Evolutionary conservation across 2,329 filamentous ascomycete genomes (phyloP), one percentile per base, ranked within the genome.

Genomic region (Shiraia bambusicola): DNA sequence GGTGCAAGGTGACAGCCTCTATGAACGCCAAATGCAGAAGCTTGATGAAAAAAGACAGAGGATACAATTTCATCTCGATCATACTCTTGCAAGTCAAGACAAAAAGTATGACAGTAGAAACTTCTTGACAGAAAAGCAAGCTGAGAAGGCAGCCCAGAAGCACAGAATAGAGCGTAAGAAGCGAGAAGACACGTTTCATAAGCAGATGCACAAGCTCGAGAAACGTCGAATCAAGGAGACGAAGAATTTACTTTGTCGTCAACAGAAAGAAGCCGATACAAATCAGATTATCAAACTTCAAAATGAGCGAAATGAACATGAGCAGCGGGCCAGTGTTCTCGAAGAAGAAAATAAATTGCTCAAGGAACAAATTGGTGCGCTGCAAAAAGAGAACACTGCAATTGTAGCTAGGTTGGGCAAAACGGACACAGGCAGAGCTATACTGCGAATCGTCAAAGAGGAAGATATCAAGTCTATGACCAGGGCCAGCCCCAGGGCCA

Each of bases 161-260:
- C 81, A 87, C 62, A 77, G 81, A 32, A 74, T 72, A 34, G 82
- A 86, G 50, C 58, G 56, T 43, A 63, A 63, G 36, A 72, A 71
- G 35, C 65, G 73, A 22, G 63, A 70, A 47, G 63, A 69, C 7
- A 71, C 71, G 40, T 72, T 69, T 27, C 56, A 64, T 9, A 66
- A 64, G 22, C 67, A 73, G 39, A 63, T 83, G 0, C 78, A 79
- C 30, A 87, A 84, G 59, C 80, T 84, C 37, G 80, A 85, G 52
- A 82, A 82, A 33, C 84, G 83, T 52, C 83, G 84, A 54, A 76
- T 78, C 49, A 76, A 76, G 10, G 84, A 88, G 57, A 70, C 86
- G 32, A 71, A 72, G 48, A 85, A 83, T 65, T 69, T 87, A 2
- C 80, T 87, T 49, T 77, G 81, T 50, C 82, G 81, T 69, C 79